Base-by-base conservation (phyloP, 192 early-diverging fungal genomes). In the Phlyctochytrium planicorne region DNA sequence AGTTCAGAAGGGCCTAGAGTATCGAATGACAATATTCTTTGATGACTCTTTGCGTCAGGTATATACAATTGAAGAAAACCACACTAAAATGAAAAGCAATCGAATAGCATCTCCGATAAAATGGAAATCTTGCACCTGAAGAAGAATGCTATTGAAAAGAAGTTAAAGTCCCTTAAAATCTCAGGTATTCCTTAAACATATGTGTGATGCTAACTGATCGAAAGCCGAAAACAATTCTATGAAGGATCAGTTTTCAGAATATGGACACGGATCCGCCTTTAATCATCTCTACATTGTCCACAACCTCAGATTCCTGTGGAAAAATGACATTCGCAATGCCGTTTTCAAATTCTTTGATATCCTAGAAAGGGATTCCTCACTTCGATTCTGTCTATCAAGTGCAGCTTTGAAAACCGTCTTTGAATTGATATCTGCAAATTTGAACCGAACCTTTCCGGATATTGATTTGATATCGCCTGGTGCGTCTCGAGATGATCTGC, bases 221-320 rank as follows among this genome's bases (percentile, higher is more conserved):
- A 6, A 14, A 47, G 40, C 40, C 40, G 20, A 47, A 14, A 14
- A 47, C 20, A 6, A 6, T 20, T 14, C 40, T 20, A 47, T 20
- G 10, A 6, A 20, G 40, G 20, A 47, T 20, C 10, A 47, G 6
- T 47, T 47, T 47, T 20, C 20, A 20, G 40, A 34, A 30, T 17
- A 50, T 20, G 37, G 32, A 17, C 1, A 67, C 50, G 66, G 66
- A 2, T 35, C 55, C 34, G 60, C 59, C 35, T 72, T 72, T 53
- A 62, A 53, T 17, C 71, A 67, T 53, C 65, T 57, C 23, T 67
- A 67, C 56, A 59, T 71, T n/a, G 53, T 71, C 10, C 93, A 97
- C 76, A 94, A 93, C 57, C 81, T 93, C 1, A 83, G 90, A 52
- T 74, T 92, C 36, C 80, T 94, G 20, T 97, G 93, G 93, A 97